Evolutionary conservation across 202 grass and related monocot species (phyloP).

Genomic region (Saccharum hybrid): DNA sequence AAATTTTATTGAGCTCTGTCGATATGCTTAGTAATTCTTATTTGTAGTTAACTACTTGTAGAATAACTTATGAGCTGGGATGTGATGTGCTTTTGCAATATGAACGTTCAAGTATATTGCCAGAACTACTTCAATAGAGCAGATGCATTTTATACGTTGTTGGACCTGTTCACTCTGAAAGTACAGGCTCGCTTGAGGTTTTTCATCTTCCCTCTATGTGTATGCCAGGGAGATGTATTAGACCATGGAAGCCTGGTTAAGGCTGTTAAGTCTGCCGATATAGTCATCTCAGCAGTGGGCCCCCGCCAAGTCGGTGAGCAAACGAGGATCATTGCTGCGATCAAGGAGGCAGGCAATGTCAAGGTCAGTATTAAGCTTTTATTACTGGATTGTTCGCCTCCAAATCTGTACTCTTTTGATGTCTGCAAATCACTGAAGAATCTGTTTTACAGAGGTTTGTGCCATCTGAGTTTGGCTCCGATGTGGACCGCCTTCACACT

Average conservation of each 20-base stretch:
- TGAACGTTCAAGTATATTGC: neutral
- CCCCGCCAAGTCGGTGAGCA: conserved; percentile 34
- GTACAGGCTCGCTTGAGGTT: neutral
- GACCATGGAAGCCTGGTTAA: conserved; percentile 45
- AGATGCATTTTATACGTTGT: neutral
- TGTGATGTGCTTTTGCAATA: neutral
- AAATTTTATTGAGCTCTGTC: neutral
- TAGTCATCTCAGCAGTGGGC: conserved; percentile 50
- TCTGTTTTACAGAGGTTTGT: conserved; percentile 54
- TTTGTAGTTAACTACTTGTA: neutral
- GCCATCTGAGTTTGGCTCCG: conserved; percentile 52
- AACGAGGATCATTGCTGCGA: conserved; percentile 50
- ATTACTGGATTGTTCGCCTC: neutral
- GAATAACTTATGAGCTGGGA: neutral
- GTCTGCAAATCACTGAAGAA: conserved; percentile 1
- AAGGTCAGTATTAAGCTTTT: conserved; percentile 35
- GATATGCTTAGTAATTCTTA: neutral
- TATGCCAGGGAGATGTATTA: conserved; percentile 42
- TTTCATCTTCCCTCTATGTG: neutral
- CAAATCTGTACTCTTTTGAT: neutral
- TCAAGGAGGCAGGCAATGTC: conserved; percentile 61
- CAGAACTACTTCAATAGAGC: neutral
- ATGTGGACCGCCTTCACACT: conserved; percentile 33
- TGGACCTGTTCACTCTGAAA: neutral
- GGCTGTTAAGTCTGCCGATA: conserved; percentile 48